A percentile compares a stretch with the other conserved stretches of the same genome.
Evolutionary conservation across 352 stramenopile genomes (phyloP).

Genomic region (Plasmopara muralis): DNA sequence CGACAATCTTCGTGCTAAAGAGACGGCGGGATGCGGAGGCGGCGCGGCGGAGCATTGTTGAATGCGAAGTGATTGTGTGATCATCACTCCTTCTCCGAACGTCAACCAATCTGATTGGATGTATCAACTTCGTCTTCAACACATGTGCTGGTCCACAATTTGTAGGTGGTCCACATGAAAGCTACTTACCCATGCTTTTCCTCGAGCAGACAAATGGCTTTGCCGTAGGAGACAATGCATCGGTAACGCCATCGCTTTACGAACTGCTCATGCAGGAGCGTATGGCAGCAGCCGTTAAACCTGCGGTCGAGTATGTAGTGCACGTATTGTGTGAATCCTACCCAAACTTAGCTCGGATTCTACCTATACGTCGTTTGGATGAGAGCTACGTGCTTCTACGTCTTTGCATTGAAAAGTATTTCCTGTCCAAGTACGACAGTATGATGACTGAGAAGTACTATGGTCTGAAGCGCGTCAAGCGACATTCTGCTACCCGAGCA

Average conservation of each 20-base stretch:
- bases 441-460: constrained; percentile 81
- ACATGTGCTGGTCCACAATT: constrained; percentile 1
- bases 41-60: constrained; percentile 14
- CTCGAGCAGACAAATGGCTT: constrained; percentile 78
- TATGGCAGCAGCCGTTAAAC: constrained; percentile 69
- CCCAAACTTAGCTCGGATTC: constrained; percentile 41
- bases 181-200: constrained; percentile 48
- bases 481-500: constrained; percentile 5
- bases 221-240: constrained; percentile 14
- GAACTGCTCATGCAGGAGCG: constrained; percentile 85
- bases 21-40: constrained; percentile 32
- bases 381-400: constrained; percentile 73
- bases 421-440: constrained; percentile 67
- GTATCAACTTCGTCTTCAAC: constrained; percentile 15
- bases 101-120: constrained; percentile 26
- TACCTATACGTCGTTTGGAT: constrained; percentile 64
- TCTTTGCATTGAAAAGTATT: constrained; percentile 59
- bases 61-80: background rate
- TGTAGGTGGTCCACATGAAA: constrained; percentile 1
- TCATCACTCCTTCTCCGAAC: background rate
- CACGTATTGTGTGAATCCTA: constrained; percentile 70
- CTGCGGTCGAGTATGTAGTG: constrained; percentile 68
- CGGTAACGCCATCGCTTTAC: constrained; percentile 59
- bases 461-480: constrained; percentile 76
- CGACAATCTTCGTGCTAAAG: constrained; percentile 62